Base-by-base conservation (phyloP, 2,329 filamentous ascomycete species). In the Ampelomyces quisqualis region DNA sequence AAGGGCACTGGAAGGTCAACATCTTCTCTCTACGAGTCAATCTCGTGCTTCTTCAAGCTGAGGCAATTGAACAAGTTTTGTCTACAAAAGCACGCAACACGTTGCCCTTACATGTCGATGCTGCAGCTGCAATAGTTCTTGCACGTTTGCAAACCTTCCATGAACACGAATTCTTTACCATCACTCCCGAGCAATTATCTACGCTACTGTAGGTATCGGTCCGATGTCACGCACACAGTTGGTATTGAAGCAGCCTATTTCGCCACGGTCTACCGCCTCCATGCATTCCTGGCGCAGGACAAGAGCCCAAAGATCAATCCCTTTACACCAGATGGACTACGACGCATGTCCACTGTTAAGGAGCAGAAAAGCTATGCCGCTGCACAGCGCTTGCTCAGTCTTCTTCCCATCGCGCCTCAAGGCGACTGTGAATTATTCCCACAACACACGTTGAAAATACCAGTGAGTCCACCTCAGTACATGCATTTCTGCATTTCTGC, bases 161-260 rank as follows among this genome's bases (percentile, higher is more conserved):
- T 5, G 39, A 51, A 7, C 51, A 62, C 14, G 49, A 56, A n/a
- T 24, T 62, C 10, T 63, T 59, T 33, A 34, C 45, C 6, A 35
- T 53, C 8, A 47, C 31, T 7, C 39, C 52, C 6, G 30, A 40
- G 3, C 42, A 58, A n/a, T 11, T 61, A 10, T 46, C 50, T 21
- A 51, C 60, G 20, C 26, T 61, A 9, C 45, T 62, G 3, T 62
- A n/a, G n/a, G n/a, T n/a, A 61, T 19, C 51, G 48, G 7, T 56
- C 57, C 6, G 59, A 62, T 29, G 38, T 62, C 2, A 35, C 51
- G 4, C 59, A 62, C 26, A 39, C 45, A 2, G 35, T 59, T 15
- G 24, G 17, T 3, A 37, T 60, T 2, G 57, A 62, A 32, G 52
- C 53, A 10, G 45, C 50, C 5, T 62, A 60, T 30, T 62, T 62